Evolutionary conservation across 768 basidiomycete species (phyloP), one percentile per base, ranked within the genome.

Genomic region (Steccherinum ochraceum): DNA sequence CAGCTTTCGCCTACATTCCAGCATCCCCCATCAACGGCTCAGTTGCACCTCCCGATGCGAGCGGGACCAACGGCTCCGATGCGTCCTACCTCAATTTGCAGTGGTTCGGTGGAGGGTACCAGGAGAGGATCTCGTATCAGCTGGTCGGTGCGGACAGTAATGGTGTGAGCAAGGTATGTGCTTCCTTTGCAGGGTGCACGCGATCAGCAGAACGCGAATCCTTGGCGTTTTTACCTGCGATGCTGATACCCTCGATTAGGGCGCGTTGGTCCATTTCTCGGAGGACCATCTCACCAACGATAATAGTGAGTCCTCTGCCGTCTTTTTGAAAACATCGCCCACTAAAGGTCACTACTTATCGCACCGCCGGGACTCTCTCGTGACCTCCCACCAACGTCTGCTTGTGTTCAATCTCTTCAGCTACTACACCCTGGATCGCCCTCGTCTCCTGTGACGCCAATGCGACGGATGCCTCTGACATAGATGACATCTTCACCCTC

Each of bases 341-440:
- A n/a, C n/a, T n/a, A n/a, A n/a, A n/a, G n/a, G n/a, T n/a, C n/a
- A n/a, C n/a, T n/a, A n/a, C n/a, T n/a, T n/a, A n/a, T n/a, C n/a
- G n/a, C n/a, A n/a, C n/a, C n/a, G n/a, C n/a, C n/a, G n/a, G n/a
- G n/a, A n/a, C n/a, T n/a, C n/a, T n/a, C n/a, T n/a, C 18, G 23
- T 53, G 20, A 40, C 39, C 12, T 40, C 39, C n/a, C n/a, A 12
- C 12, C 39, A n/a, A n/a, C 21, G 7, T 23, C 10, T 46, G 21
- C 11, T 46, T 42, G 10, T 18, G 47, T 39, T 39, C 19, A 40
- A 25, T 48, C 5, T 20, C 20, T 27, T 57, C 62, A 78, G 86
- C 88, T 2, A 73, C 69, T 4, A 89, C 92, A 0, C 91, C 93
- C 3, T 96, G 93, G 92, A 87, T 96, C 58, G 93, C 93, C 12